Percentiles rank a stretch among this genome's conserved stretches.
These are phyloP conservation scores for Chaetomium sp. DNA, from an alignment of 2,329 filamentous ascomycete genomes.

Conservation along the genomic window DNA sequence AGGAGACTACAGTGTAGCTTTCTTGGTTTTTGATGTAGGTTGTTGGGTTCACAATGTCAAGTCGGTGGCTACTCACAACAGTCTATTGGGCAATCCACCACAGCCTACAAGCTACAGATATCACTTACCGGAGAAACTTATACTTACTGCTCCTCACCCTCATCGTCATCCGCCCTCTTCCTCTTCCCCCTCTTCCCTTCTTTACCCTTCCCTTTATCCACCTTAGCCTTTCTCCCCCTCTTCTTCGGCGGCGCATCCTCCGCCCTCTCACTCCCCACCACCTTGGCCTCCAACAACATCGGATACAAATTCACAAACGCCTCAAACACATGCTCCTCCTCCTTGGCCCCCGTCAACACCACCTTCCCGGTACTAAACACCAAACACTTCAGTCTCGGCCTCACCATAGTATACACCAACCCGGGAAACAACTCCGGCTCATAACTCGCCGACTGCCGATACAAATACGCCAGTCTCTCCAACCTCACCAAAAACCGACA, in stretches of 20 bases:
- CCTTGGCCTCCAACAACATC: slow-evolving; percentile 15
- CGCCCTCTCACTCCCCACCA: background rate
- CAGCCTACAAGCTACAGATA: no score
- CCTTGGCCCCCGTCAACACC: slow-evolving; percentile 88
- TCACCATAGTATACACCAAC: slow-evolving; percentile 97
- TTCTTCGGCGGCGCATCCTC: background rate
- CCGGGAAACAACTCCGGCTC: slow-evolving; percentile 94
- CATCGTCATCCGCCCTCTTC: background rate
- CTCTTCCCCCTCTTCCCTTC: background rate
- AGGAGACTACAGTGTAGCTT: no score
- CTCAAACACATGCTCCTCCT: slow-evolving; percentile 88
- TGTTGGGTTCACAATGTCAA: no score
- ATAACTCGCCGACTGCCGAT: slow-evolving; percentile 58
- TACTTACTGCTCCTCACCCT: no score
- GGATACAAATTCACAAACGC: slow-evolving; percentile 47
- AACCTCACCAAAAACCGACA: slow-evolving; percentile 96
- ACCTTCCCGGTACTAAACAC: slow-evolving; percentile 97
- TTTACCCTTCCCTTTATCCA: background rate
- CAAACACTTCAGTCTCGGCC: slow-evolving; percentile 87
- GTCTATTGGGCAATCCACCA: no score
- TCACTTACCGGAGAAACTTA: no score
- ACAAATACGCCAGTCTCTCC: slow-evolving; percentile 84
- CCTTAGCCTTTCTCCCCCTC: background rate
- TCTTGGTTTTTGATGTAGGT: no score
- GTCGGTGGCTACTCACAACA: no score